Evolutionary conservation across 2,329 filamentous ascomycete genomes (phyloP).

Genomic region (Talaromyces pinophilus): DNA sequence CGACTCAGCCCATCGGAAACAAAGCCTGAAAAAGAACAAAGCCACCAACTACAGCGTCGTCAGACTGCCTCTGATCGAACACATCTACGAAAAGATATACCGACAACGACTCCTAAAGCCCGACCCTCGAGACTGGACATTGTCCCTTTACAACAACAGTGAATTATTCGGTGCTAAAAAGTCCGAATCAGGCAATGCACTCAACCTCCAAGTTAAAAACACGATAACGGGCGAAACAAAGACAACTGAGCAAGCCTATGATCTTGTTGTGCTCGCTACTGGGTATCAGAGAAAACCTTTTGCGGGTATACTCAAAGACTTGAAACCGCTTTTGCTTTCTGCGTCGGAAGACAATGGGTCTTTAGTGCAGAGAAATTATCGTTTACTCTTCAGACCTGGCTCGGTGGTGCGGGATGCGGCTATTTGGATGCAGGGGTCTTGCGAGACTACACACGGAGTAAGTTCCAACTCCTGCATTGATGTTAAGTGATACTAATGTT

Average conservation of each 20-base stretch:
- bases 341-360: background rate
- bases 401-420: constrained; percentile 18
- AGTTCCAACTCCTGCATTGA: background rate
- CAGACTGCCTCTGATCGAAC: constrained; percentile 17
- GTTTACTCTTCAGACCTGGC: constrained; percentile 16
- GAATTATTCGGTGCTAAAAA: constrained; percentile 3
- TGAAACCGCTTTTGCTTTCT: constrained; percentile 17
- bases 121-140: constrained; percentile 12
- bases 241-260: constrained; percentile 6
- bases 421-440: constrained; percentile 23
- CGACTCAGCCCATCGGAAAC: background rate
- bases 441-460: constrained; percentile 21
- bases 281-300: constrained; percentile 22
- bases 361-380: constrained; percentile 20
- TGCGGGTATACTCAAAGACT: constrained; percentile 17
- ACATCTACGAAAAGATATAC: constrained; percentile 23
- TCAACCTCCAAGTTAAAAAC: constrained; percentile 16
- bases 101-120: constrained; percentile 13
- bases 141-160: constrained; percentile 8
- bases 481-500: background rate
- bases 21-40: constrained; percentile 20
- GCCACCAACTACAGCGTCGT: constrained; percentile 24
- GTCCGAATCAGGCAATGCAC: background rate
- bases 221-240: constrained; percentile 9
- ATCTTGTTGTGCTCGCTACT: constrained; percentile 21